Evolutionary conservation across 2,329 filamentous ascomycete species (phyloP), one percentile per base, ranked within the genome.

Genomic region (Conoideocrella luteorostrata): DNA sequence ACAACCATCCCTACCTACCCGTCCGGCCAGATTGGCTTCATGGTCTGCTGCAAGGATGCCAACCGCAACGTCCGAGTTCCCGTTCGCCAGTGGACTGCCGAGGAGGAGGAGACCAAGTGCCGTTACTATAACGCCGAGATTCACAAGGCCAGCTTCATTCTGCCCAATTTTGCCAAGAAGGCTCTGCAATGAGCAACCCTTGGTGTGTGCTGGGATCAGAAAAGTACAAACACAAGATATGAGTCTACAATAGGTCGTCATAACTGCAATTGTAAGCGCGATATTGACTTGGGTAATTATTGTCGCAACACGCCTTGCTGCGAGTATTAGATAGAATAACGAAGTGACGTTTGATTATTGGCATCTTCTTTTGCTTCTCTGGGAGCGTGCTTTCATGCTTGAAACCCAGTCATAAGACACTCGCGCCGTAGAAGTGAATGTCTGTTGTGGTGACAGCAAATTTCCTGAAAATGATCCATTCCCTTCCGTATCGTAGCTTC

Each of bases 1-100:
- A 97, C 91, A 62, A 97, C 91, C 60, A 98, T 98, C 69, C 93
- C 93, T 47, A 98, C 93, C 64, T 98, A 98, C 77, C 93, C 93
- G 54, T 95, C 88, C 45, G 93, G 93, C 65, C 93, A 98, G 76
- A 98, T 98, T 62, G 93, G 93, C 65, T 98, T 98, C 84, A 96
- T 98, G 90, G 88, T 98, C 64, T 97, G 93, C 83, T 87, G 78
- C 84, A 97, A 98, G 82, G 91, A 97, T 65, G 74, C 82, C 65
- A 81, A 70, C 63, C 80, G 83, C 66, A 79, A 98, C 70, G 78
- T 97, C 64, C 88, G 79, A 68, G 86, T 83, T 69, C 93, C 93
- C 43, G 63, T 96, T 50, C 85, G 93, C 62, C 75, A 70, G 58
- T 95, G 89, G 84, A 75, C 80, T 51, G 64, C 76, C 52, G 90